phyloP scores from a whole-genome alignment of 176 grass and related monocot genomes.

The Lolium perenne region DNA sequence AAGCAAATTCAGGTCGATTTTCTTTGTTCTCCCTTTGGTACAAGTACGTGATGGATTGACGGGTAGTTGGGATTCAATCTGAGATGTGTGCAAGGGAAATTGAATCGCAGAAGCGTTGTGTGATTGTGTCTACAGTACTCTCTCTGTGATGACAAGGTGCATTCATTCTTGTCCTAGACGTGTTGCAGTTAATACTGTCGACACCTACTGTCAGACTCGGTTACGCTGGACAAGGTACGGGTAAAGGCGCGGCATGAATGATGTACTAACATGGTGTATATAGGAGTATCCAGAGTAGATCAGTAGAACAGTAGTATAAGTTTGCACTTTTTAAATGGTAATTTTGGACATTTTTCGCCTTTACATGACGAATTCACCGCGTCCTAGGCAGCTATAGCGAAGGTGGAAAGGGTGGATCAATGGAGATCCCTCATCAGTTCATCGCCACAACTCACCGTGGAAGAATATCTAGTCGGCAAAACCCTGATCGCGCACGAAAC shows the following conservation, averaged over 20 bases:
- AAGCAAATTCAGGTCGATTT: not conserved
- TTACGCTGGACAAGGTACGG: too few relatives aligned
- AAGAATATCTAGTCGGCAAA: not conserved
- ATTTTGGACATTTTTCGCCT: not conserved
- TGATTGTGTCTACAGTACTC: too few relatives aligned
- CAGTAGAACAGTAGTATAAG: not conserved
- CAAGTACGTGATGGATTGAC: not conserved
- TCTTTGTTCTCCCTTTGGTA: not conserved
- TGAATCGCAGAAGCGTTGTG: not conserved
- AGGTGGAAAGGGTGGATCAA: not conserved
- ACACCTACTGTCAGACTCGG: not conserved
- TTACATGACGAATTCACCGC: not conserved
- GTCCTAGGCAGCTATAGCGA: not conserved
- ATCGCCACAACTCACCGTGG: not conserved
- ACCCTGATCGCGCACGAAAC: not conserved
- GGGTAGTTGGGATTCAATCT: not conserved
- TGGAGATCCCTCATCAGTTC: not conserved
- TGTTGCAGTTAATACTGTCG: constrained; percentile 16
- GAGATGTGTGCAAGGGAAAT: not conserved
- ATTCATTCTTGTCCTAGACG: constrained; percentile 2
- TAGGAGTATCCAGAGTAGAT: too few relatives aligned
- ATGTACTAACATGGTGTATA: not conserved
- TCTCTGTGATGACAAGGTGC: not conserved
- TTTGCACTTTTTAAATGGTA: too few relatives aligned
- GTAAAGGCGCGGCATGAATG: not conserved